phyloP scores from a whole-genome alignment of 345 rosid genomes.

The Lepidium africanum region DNA sequence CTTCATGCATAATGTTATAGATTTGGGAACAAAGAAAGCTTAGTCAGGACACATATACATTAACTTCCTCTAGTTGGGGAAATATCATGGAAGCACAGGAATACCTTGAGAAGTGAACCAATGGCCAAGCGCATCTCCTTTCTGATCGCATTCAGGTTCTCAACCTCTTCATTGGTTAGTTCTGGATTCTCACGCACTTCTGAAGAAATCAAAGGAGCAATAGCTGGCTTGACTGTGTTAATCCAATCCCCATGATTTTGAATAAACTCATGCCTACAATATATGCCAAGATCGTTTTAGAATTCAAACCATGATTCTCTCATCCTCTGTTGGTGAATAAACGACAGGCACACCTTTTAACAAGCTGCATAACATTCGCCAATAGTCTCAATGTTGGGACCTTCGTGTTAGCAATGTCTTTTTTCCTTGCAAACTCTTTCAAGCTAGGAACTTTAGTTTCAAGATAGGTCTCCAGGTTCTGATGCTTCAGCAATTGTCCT shows the following conservation, averaged over 20 bases:
- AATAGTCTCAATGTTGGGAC: constrained; percentile 47
- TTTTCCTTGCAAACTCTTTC: constrained; percentile 51
- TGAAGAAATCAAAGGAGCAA: constrained; percentile 47
- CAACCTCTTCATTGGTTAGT: constrained; percentile 42
- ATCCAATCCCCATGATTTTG: constrained; percentile 69
- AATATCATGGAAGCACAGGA: neutral
- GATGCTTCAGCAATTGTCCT: constrained; percentile 88
- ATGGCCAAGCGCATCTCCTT: constrained; percentile 71
- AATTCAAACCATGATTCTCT: constrained; percentile 1
- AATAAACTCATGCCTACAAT: constrained; percentile 70
- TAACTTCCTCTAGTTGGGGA: neutral
- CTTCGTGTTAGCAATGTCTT: constrained; percentile 41
- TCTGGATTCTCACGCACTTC: constrained; percentile 40
- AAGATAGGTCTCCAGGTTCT: constrained; percentile 48
- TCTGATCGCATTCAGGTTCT: constrained; percentile 58
- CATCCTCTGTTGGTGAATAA: constrained; percentile 5
- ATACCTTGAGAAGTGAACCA: constrained; percentile 75
- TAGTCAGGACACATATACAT: constrained; percentile 6
- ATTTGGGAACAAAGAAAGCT: neutral
- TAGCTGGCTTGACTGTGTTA: constrained; percentile 52
- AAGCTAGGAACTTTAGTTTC: constrained; percentile 73
- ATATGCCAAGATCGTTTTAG: constrained; percentile 13
- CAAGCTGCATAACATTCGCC: constrained; percentile 53
- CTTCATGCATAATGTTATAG: constrained; percentile 29
- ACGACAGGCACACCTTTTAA: constrained; percentile 54